Evolutionary conservation across 1,284 basidiomycete genomes (phyloP), one percentile per base, ranked within the genome.

Genomic region (Trichosporon sp.): DNA sequence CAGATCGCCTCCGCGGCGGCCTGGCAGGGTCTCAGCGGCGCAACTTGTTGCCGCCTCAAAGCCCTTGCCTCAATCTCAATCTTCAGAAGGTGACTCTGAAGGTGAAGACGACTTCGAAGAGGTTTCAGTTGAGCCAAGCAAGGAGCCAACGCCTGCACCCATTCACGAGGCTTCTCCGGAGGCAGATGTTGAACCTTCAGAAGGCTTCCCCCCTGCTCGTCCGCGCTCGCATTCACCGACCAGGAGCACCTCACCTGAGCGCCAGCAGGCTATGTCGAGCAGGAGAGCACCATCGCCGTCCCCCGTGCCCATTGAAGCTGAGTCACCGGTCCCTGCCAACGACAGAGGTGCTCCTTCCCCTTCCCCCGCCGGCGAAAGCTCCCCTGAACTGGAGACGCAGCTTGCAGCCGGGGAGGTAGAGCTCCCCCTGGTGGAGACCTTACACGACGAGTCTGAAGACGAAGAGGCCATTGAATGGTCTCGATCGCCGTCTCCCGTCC

Each of bases 381-480:
- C 29, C 3, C 62, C 32, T 7, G 21, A 35, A 9, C 8, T 60
- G 15, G 18, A 31, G 44, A 6, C 44, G 44, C 44, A 7, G 15
- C 6, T 31, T 15, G 56, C 32, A 18, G 27, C 34, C 6, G 27
- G 8, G 34, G 25, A 35, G 31, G 21, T 12, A 3, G 34, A 63
- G 21, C 32, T n/a, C 3, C 62, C 23, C 7, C 21, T 42, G 8
- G 62, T 63, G 9, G 62, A 63, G 21, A 35, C 62, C 13, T 23
- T 63, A 34, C 62, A 51, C 7, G 70, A 70, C 1, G 71, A 76
- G 5, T 60, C 72, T 1, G 78, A 81, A 27, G 77, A 79, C 47
- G 73, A 75, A 9, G 69, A 76, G 3, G 78, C 79, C 13, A 77
- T 82, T 13, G 75, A 76, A 44, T 82, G 81, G 81, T 83, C 82